These are phyloP conservation scores for Zoysia japonica DNA, from an alignment of 176 grass and related monocot species.

Conservation along the genomic window DNA sequence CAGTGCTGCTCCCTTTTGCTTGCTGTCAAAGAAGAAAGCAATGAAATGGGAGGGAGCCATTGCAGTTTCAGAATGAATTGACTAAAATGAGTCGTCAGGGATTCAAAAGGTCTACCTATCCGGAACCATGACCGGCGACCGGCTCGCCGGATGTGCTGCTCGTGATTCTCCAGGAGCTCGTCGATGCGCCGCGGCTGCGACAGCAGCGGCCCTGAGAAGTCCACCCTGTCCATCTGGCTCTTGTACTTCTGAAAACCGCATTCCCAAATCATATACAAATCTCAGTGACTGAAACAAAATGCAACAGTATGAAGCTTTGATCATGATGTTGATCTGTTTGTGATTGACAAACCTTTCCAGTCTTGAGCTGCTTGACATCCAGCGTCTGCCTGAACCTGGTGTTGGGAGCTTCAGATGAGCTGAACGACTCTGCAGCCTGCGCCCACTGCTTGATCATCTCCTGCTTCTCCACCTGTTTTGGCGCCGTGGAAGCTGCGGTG, in stretches of 20 bases:
- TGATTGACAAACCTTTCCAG: constrained; percentile 34
- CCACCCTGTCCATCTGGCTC: constrained; percentile 50
- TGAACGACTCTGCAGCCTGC: constrained; percentile 51
- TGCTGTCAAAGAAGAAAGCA: constrained; percentile 30
- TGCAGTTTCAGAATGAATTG: constrained; percentile 9
- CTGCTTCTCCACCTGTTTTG: constrained; percentile 61
- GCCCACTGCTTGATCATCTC: constrained; percentile 75
- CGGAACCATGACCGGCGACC: constrained; percentile 68
- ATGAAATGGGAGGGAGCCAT: constrained; percentile 18
- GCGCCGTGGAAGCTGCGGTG: not conserved
- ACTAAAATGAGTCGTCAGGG: not conserved
- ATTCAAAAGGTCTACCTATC: constrained; percentile 42
- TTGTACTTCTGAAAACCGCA: constrained; percentile 52
- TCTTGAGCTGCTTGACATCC: constrained; percentile 43
- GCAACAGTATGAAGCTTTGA: not conserved
- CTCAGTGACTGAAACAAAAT: not conserved
- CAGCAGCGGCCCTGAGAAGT: constrained; percentile 68
- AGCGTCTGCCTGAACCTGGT: constrained; percentile 34
- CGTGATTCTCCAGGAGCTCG: constrained; percentile 77
- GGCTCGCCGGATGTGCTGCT: constrained; percentile 63
- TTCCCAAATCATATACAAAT: not conserved
- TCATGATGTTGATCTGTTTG: not conserved
- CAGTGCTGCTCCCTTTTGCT: constrained; percentile 46
- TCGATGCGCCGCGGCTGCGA: constrained; percentile 63
- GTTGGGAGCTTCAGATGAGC: constrained; percentile 42